Conservation (phyloP, 2,329 filamentous ascomycete species). For the Whalleya microplaca region DNA sequence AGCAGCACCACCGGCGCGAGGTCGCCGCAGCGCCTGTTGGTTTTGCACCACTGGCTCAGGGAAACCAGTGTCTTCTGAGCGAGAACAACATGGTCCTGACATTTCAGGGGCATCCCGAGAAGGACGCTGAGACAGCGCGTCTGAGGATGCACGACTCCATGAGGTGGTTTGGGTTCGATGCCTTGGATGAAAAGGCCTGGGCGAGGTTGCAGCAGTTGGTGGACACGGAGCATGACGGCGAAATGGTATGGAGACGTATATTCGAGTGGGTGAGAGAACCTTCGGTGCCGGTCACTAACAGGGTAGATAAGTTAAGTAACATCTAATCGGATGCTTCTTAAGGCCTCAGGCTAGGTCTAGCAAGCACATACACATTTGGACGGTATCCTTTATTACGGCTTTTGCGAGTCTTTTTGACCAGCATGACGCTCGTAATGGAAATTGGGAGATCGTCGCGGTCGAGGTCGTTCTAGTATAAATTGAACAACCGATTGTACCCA, state of each 20-base stretch:
- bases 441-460: too few relatives aligned
- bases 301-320: neutral
- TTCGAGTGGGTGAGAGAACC: conserved; percentile 26
- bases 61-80: conserved; percentile 45
- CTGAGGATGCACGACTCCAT: conserved; percentile 41
- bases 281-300: conserved; percentile 5
- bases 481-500: too few relatives aligned
- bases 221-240: conserved; percentile 41
- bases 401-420: too few relatives aligned
- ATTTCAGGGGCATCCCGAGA: conserved; percentile 51
- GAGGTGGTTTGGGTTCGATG: conserved; percentile 43
- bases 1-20: conserved; percentile 48
- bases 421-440: too few relatives aligned
- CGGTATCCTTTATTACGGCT: too few relatives aligned
- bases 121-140: conserved; percentile 44
- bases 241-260: conserved; percentile 43
- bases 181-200: conserved; percentile 36
- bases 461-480: too few relatives aligned
- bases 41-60: conserved; percentile 41
- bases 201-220: conserved; percentile 33
- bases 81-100: conserved; percentile 45
- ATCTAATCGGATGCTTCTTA: neutral
- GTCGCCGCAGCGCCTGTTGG: conserved; percentile 39
- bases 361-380: too few relatives aligned
- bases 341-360: neutral